Evolutionary conservation across 1,284 basidiomycete species (phyloP).

Genomic region (Rhodotorula sp.): DNA sequence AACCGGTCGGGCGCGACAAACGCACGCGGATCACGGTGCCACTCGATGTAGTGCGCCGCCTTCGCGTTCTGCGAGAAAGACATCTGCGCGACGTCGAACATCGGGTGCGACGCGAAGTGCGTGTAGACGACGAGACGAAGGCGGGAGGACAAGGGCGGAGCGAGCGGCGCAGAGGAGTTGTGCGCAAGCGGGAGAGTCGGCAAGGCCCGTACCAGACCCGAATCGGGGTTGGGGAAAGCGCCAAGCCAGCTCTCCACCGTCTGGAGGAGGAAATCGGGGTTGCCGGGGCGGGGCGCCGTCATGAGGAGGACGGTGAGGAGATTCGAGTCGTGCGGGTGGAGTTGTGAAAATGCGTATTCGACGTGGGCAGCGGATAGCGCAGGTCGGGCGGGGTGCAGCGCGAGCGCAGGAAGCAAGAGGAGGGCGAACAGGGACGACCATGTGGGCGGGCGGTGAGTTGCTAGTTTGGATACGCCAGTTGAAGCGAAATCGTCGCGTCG

Average conservation of each 20-base stretch:
- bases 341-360: constrained; percentile 14
- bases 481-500: neutral
- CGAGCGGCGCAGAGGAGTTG: neutral
- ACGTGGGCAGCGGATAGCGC: neutral
- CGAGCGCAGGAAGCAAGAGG: constrained; percentile 18
- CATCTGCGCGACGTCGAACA: constrained; percentile 22
- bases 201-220: too few relatives aligned
- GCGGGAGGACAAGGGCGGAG: constrained; percentile 6
- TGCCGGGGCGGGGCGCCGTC: constrained; percentile 36
- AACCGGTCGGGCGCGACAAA: constrained; percentile 14
- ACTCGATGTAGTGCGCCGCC: constrained; percentile 27
- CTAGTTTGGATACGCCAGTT: neutral
- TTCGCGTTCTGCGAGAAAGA: constrained; percentile 16
- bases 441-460: neutral
- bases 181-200: neutral
- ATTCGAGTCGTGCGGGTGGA: constrained; percentile 13
- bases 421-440: constrained; percentile 5
- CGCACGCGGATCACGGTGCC: constrained; percentile 26
- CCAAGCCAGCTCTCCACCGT: constrained; percentile 32
- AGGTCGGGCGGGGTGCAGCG: neutral
- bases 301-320: constrained; percentile 38
- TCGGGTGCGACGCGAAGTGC: constrained; percentile 25
- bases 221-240: constrained; percentile 20
- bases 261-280: constrained; percentile 33
- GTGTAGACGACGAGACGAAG: constrained; percentile 35